Base-by-base conservation (phyloP, 2,329 filamentous ascomycete genomes). In the Aspergillus ustus region DNA sequence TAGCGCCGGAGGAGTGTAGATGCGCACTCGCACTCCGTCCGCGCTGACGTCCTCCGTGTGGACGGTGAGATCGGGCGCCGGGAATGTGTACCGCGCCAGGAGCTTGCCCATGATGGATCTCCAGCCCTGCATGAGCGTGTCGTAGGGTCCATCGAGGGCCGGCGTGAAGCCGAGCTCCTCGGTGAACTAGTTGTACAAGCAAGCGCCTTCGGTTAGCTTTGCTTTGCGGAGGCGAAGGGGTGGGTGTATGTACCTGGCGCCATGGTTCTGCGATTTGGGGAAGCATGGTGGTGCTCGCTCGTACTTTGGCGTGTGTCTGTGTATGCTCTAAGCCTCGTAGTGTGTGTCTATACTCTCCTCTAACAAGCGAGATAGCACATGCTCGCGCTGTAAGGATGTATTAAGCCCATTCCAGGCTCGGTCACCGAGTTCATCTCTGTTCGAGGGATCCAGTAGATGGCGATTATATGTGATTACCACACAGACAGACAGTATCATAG, bases 1-100 rank as follows among this genome's bases (percentile, higher is more conserved):
- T 11, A n/a, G n/a, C n/a, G 28, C 25, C 2, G 57, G 53, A 1
- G 61, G 57, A 1, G 50, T 58, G 45, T 61, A 61, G 34, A 58
- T 40, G 4, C 61, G 58, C 8, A 52, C 19, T 25, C 40, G 40
- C 49, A 52, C 13, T 44, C 31, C 45, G 4, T 29, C 19, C 15
- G 60, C 11, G 5, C 49, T 57, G 15, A 63, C 25, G 20, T 63
- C 57, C 7, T 53, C 7, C 29, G 61, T 55, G 1, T 50, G 40
- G 19, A 63, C 57, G 15, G 52, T 34, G 17, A 37, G 29, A 45
- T 63, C 61, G 2, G 48, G 52, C 15, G 25, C 20, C 2, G 51
- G 60, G 4, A 60, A 9, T 7, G 29, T 19, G 44, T 48, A 60
- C 11, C 40, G 34, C 4, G 25, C 25, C 1, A 55, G n/a, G 22